Base-by-base conservation (phyloP, 2,329 filamentous ascomycete species). In the Mycosphaerella sp. region DNA sequence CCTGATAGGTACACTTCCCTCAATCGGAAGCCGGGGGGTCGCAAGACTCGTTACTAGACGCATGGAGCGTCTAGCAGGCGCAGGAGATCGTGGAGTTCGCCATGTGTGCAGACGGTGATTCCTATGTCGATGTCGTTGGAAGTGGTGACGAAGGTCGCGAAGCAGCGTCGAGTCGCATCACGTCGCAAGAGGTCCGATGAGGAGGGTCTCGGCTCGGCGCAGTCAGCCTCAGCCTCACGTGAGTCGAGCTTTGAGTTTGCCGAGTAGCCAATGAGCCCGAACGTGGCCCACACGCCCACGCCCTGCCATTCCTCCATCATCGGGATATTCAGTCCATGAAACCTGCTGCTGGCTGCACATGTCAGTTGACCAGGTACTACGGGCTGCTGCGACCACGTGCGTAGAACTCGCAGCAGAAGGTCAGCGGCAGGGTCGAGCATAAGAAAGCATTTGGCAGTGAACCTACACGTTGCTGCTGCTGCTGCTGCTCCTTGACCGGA, bases 11-110 rank as follows among this genome's bases (percentile, higher is more conserved):
- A 21, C 54, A 62, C 64, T 63, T 55, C 62, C 64, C 64, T 67
- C 64, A 50, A 50, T 63, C 64, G 64, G 62, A 61, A 64, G 64
- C 63, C 64, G 64, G 59, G 34, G 56, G 44, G 61, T 63, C 60
- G 59, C 59, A 52, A 55, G 58, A 59, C 56, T 54, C 40, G 43
- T 40, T 43, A 59, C 62, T 64, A 66, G 62, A 65, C 62, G 62
- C 63, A 30, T 41, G 40, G 56, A 54, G 64, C 63, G 64, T 58
- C 64, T 65, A 67, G 64, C 55, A 65, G 58, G 59, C 63, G 59
- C 53, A 50, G 52, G 43, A 54, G 32, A 30, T 50, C 39, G 43
- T 58, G 18, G 45, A 46, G 35, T 32, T 52, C 45, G 55, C 41
- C 59, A 55, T 61, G 36, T 34, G 35, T 16, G 10, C 34, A 18